Base-by-base conservation (phyloP, 192 early-diverging fungal genomes). In the Coemansia sp. region DNA sequence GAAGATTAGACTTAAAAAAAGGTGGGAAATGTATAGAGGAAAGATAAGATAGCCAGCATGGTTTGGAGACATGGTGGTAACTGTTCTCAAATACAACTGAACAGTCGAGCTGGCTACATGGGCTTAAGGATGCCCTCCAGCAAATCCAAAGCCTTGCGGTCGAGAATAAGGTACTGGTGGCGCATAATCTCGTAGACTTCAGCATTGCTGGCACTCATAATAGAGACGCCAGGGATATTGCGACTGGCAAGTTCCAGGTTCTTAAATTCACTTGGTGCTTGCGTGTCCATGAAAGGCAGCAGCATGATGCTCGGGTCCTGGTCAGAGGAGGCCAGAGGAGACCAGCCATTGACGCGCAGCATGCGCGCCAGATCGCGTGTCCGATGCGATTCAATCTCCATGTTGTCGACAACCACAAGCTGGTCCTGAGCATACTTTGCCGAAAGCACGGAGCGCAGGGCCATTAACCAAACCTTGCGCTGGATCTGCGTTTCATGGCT, bases 351-450 rank as follows among this genome's bases (percentile, higher is more conserved):
- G 42, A 45, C 49, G 34, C 49, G 35, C 30, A 70, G 48, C 49
- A 79, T 57, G n/a, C 73, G 77, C 6, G 70, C 52, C 57, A 82
- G 65, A 6, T 87, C 82, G 39, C 70, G 60, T 8, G 88, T 86
- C 57, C 81, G 80, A 43, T 68, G 73, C 14, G 80, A 79, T 27
- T 79, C 67, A 22, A 85, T 23, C 5, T 68, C 43, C 25, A 88
- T 33, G 23, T 83, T 72, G 51, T 97, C 90, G 0, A 95, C 91
- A 53, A 98, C 70, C 2, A 88, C 59, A 15, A 98, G 65, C 68
- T 97, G 91, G 66, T 93, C 83, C 79, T 94, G 93, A 17, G 80
- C 75, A 66, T 85, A 95, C 70, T 98, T 98, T 36, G 89, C 80
- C 17, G 90, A 86, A 4, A 98, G 79, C 3, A 90, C 94, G 19